Conservation (phyloP, 208 protist genomes). For the Leishmania turanica region DNA sequence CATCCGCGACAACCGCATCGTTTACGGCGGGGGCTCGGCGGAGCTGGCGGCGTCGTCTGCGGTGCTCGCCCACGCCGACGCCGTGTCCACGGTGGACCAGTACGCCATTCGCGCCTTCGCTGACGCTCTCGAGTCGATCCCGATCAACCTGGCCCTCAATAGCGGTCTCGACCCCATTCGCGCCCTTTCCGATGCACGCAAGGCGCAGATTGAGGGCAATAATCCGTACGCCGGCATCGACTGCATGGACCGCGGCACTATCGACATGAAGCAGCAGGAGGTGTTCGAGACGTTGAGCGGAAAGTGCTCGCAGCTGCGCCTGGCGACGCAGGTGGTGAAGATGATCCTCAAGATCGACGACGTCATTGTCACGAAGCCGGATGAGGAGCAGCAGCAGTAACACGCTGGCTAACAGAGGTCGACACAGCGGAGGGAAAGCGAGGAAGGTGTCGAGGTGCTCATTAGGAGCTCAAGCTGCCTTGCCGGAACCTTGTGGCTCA, state of each 20-base stretch:
- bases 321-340: conserved; percentile 99
- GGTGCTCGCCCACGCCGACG: conserved; percentile 93
- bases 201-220: conserved; percentile 93
- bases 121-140: conserved; percentile 99
- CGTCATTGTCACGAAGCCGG: conserved; percentile 94
- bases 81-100: conserved; percentile 96
- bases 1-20: conserved; percentile 98
- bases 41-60: conserved; percentile 98
- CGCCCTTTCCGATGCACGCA: conserved; percentile 96
- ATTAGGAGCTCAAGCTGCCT: neutral
- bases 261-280: conserved; percentile 98
- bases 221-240: conserved; percentile 98
- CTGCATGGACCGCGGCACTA: conserved; percentile 95
- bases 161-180: conserved; percentile 97
- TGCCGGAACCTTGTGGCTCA: neutral
- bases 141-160: conserved; percentile 99
- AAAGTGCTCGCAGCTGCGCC: conserved; percentile 99
- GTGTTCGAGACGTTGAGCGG: conserved; percentile 99
- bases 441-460: neutral
- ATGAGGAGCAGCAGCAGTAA: conserved; percentile 69
- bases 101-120: conserved; percentile 99
- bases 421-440: neutral
- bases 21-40: conserved; percentile 99
- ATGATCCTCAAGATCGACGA: conserved; percentile 99
- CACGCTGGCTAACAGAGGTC: neutral